Conservation (phyloP, 1,139 yeast genomes). For the Kodamaea sp. region DNA sequence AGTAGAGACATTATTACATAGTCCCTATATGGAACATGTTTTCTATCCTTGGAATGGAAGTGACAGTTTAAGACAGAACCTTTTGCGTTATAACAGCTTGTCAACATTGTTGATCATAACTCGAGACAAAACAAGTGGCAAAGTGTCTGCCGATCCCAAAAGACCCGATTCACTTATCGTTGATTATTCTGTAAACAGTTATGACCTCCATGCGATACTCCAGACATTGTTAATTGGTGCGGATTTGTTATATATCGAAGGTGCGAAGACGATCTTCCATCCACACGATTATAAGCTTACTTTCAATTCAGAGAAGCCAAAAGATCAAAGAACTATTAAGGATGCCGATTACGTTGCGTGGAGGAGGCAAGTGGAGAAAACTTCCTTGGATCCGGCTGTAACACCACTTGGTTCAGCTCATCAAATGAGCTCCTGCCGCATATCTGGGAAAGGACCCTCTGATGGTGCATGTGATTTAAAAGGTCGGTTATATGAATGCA, state of each 20-base stretch:
- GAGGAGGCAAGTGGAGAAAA: constrained; percentile 33
- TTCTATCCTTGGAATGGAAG: constrained; percentile 50
- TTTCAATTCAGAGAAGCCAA: constrained; percentile 44
- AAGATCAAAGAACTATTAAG: constrained; percentile 37
- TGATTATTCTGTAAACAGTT: constrained; percentile 44
- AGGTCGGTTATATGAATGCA: constrained; percentile 56
- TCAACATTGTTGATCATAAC: constrained; percentile 48
- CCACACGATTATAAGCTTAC: constrained; percentile 41
- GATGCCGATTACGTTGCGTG: constrained; percentile 52
- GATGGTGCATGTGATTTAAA: constrained; percentile 51
- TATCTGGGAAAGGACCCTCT: constrained; percentile 50
- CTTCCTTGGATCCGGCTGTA: constrained; percentile 31
- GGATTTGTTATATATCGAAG: constrained; percentile 52
- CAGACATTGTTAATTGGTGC: constrained; percentile 45
- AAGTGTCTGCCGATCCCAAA: constrained; percentile 34
- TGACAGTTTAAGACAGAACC: constrained; percentile 32
- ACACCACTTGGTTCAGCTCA: constrained; percentile 55
- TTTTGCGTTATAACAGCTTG: constrained; percentile 41
- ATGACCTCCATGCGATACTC: constrained; percentile 45
- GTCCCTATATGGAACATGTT: constrained; percentile 42
- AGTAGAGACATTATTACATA: constrained; percentile 52
- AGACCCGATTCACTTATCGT: constrained; percentile 40
- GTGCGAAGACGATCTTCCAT: constrained; percentile 48
- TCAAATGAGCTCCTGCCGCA: constrained; percentile 62
- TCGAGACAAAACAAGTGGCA: constrained; percentile 50